These are phyloP conservation scores for Erigeron canadensis DNA, from an alignment of 129 eudicot genomes.

Conservation along the genomic window DNA sequence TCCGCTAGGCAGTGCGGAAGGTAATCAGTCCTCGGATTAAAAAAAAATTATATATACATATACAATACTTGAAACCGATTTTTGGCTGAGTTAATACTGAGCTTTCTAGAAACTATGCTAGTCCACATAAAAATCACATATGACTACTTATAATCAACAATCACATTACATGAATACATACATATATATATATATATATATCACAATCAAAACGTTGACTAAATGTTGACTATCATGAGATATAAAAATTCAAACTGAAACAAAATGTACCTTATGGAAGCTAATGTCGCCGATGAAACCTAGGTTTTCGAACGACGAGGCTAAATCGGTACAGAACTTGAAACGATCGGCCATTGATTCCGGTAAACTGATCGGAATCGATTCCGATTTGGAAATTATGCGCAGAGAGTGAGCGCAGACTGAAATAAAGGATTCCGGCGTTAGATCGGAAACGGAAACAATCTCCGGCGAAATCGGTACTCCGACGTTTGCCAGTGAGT, in stretches of 20 bases:
- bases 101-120: too few species aligned
- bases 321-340: slow-evolving; percentile 55
- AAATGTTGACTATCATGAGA: too few species aligned
- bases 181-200: too few species aligned
- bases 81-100: too few species aligned
- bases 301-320: slow-evolving; percentile 47
- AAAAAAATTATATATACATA: neutral
- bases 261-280: slow-evolving; percentile 56
- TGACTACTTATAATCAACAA: too few species aligned
- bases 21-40: neutral
- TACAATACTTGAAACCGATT: too few species aligned
- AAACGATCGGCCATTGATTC: slow-evolving; percentile 62
- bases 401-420: slow-evolving; percentile 50
- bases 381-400: slow-evolving; percentile 32
- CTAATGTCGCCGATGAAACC: slow-evolving; percentile 56
- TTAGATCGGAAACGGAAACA: slow-evolving; percentile 40
- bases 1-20: too few species aligned
- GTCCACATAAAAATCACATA: too few species aligned
- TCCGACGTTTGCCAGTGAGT: slow-evolving; percentile 53
- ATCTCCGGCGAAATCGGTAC: slow-evolving; percentile 52
- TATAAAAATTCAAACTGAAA: neutral
- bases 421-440: slow-evolving; percentile 46
- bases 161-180: too few species aligned
- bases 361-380: slow-evolving; percentile 52
- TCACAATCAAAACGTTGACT: too few species aligned